These are phyloP conservation scores for Capsicum baccatum DNA, from an alignment of 257 asterid species.

Conservation along the genomic window DNA sequence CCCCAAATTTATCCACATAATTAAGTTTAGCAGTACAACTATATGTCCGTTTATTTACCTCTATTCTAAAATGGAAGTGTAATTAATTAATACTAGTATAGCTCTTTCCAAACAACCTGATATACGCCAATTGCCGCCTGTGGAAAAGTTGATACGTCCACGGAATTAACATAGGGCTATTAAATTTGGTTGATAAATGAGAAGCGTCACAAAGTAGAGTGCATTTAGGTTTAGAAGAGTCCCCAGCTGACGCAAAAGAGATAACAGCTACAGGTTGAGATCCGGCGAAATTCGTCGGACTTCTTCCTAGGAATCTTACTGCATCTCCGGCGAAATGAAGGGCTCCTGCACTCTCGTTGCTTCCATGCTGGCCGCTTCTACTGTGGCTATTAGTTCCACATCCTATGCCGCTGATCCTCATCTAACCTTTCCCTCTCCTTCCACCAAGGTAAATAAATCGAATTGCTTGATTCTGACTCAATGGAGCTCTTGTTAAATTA, in stretches of 20 bases:
- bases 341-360: slow-evolving; percentile 50
- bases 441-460: slow-evolving; percentile 41
- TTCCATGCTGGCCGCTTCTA: slow-evolving; percentile 47
- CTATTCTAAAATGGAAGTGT: too few relatives aligned
- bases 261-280: slow-evolving; percentile 37
- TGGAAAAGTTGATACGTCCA: background rate
- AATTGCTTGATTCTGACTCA: background rate
- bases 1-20: too few relatives aligned
- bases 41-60: too few relatives aligned
- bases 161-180: background rate
- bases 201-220: background rate
- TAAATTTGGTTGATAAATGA: background rate
- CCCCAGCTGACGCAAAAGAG: background rate
- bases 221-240: background rate
- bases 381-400: slow-evolving; percentile 42
- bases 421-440: slow-evolving; percentile 30
- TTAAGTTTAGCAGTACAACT: too few relatives aligned
- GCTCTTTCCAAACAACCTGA: too few relatives aligned
- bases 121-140: background rate
- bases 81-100: too few relatives aligned
- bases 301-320: slow-evolving; percentile 33
- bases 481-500: background rate
- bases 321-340: slow-evolving; percentile 43
- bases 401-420: slow-evolving; percentile 34
- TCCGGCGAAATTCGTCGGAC: slow-evolving; percentile 66